Evolutionary conservation across 495 filamentous ascomycete species (phyloP), one percentile per base, ranked within the genome.

Genomic region (Hypoxylon fuscum): DNA sequence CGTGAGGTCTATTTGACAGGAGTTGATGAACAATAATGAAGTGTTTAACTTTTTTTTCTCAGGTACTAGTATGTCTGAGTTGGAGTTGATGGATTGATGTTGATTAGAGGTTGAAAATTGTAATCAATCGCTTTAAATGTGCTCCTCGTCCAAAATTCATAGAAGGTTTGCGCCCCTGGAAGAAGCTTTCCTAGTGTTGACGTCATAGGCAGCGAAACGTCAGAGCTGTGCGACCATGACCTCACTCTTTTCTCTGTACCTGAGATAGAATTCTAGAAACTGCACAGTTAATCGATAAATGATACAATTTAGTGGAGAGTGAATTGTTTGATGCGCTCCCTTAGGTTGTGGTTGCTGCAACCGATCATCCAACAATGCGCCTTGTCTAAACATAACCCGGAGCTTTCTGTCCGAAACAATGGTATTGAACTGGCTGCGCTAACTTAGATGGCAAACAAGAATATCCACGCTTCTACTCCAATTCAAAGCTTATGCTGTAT

Each of bases 141-240:
- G n/a, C n/a, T n/a, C n/a, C n/a, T n/a, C n/a, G n/a, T n/a, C n/a
- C n/a, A n/a, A n/a, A n/a, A n/a, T n/a, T n/a, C n/a, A n/a, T n/a
- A n/a, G 17, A 21, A 54, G 18, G 12, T 44, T 35, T 55, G n/a
- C 18, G 27, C 17, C n/a, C 23, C 14, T 47, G 14, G 47, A 31
- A 46, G 48, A 55, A 38, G 35, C 35, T 55, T 55, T n/a, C n/a
- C 51, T 20, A 44, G 3, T 44, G 22, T 46, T 71, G 68, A 71
- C 68, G 68, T 71, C 68, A 71, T 65, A 53, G 8, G 52, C 8
- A 17, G 31, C 14, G 48, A 50, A 60, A 59, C 56, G 64, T 65
- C 60, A 70, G 49, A 59, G 32, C 44, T 48, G 32, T 27, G 51
- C 23, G 29, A 55, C 45, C 15, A 68, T 71, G 68, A 71, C 68